Base-by-base conservation (phyloP, 768 basidiomycete genomes). In the Paxillus ammoniavirescens region DNA sequence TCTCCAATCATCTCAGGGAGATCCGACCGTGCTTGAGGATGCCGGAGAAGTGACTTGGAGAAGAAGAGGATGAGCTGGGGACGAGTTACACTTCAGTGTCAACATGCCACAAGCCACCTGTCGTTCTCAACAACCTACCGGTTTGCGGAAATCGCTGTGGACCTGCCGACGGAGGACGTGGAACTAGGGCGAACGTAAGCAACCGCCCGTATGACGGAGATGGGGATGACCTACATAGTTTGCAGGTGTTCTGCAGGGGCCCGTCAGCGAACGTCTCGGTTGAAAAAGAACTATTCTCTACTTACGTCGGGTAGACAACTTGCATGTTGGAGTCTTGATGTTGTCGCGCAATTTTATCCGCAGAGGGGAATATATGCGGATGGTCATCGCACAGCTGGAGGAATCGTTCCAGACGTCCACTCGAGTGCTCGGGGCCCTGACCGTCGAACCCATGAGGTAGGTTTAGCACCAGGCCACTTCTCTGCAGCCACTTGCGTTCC, bases 291-390 rank as follows among this genome's bases (percentile, higher is more conserved):
- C 10, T 13, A 51, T 37, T 17, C 14, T 28, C n/a, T 18, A 77
- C 86, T 67, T 66, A 88, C 86, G 92, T 92, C 2, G 92, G 89
- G 73, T 96, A 96, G 15, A 93, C 91, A 61, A 98, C 86, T 75
- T 96, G 94, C 90, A 96, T 90, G 71, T 96, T 98, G 75, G 92
- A 94, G 68, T 98, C 94, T 76, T 98, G 94, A 66, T 95, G 92
- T 64, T 95, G 92, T 38, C 94, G 75, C 64, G 92, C 90, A 51
- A 93, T 73, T 77, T 94, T 94, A 73, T 94, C 86, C 2, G 81
- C 80, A 1, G 83, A 82, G 1, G 94, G 94, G 84, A 83, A 96
- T 52, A 86, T 71, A 69, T 91, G 78, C 10, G 94, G 94, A 67
- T 98, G 92, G 62, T 98, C 94, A 71, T 96, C 94, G 67, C 92